Percentiles rank a stretch among this genome's conserved stretches.
These are phyloP conservation scores for Pseudisothecium myosuroides DNA, from an alignment of 225 moss, liverwort and hornwort genomes.

Conservation along the genomic window DNA sequence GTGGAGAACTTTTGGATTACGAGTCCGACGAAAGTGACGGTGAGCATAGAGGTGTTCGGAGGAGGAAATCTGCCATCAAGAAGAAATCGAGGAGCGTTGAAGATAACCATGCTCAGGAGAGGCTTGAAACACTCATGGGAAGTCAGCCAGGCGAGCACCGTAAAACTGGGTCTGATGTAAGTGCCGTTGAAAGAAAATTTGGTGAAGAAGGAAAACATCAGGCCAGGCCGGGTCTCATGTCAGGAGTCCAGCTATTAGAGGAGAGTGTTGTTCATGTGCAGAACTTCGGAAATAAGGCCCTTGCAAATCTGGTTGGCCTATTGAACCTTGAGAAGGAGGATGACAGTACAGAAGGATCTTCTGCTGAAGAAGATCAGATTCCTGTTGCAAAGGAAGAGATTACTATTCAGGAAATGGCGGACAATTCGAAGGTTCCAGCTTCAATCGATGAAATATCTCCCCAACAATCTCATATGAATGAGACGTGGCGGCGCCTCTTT, in stretches of 20 bases:
- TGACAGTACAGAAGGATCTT: slow-evolving; percentile 66
- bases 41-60: slow-evolving; percentile 29
- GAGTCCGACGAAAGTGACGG: slow-evolving; percentile 33
- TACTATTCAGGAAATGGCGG: slow-evolving; percentile 17
- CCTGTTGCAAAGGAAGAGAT: slow-evolving; percentile 28
- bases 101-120: slow-evolving; percentile 15
- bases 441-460: slow-evolving; percentile 26
- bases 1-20: slow-evolving; percentile 5
- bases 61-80: slow-evolving; percentile 23
- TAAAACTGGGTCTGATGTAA: slow-evolving; percentile 25
- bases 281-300: slow-evolving; percentile 76
- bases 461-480: slow-evolving; percentile 42
- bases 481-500: slow-evolving; percentile 61
- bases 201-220: slow-evolving; percentile 38
- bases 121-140: slow-evolving; percentile 16
- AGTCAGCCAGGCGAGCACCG: slow-evolving; percentile 14
- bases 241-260: slow-evolving; percentile 79
- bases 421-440: slow-evolving; percentile 20
- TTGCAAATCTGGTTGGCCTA: slow-evolving; percentile 81
- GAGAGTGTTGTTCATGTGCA: slow-evolving; percentile 90
- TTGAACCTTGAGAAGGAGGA: slow-evolving; percentile 78
- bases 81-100: slow-evolving; percentile 33
- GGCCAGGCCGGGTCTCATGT: slow-evolving; percentile 54
- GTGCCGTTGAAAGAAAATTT: slow-evolving; percentile 6
- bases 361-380: slow-evolving; percentile 66